phyloP scores from a whole-genome alignment of 2,329 filamentous ascomycete genomes.

The Penicillium corylophilum region DNA sequence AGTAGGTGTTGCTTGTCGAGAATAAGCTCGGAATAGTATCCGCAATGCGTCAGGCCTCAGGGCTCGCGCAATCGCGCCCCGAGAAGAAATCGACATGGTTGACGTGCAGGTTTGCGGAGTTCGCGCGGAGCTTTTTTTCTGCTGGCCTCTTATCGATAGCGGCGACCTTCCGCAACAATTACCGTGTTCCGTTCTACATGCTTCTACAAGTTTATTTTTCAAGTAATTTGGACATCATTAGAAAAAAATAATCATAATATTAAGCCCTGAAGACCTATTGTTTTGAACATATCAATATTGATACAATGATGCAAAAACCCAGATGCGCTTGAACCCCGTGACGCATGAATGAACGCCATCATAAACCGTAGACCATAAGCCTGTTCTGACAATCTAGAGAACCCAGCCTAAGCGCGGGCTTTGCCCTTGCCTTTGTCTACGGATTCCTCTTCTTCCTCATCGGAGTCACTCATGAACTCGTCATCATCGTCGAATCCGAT shows the following conservation, averaged over 20 bases:
- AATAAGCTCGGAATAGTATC: not conserved
- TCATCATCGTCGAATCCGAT: constrained; percentile 52
- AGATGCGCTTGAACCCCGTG: constrained; percentile 6
- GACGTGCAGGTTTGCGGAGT: constrained; percentile 13
- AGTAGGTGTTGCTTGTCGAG: not conserved
- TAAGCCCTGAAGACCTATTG: not conserved
- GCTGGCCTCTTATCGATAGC: constrained; percentile 22
- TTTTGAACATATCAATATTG: not conserved
- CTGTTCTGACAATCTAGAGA: not conserved
- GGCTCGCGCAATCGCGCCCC: constrained; percentile 23
- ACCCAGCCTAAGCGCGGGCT: constrained; percentile 26
- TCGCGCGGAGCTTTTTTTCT: constrained; percentile 21
- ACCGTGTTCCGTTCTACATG: not conserved
- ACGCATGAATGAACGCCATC: constrained; percentile 18
- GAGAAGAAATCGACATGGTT: constrained; percentile 30
- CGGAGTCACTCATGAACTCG: constrained; percentile 47
- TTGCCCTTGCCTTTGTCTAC: constrained; percentile 40
- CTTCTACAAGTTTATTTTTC: not conserved
- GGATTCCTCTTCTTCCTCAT: constrained; percentile 33
- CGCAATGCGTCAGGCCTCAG: constrained; percentile 9
- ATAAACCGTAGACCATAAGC: constrained; percentile 12
- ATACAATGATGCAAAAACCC: constrained; percentile 10
- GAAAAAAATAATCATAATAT: not conserved
- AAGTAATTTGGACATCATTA: not conserved
- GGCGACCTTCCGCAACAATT: constrained; percentile 14